Base-by-base conservation (phyloP, 306 rosid genomes). In the Prunus campanulata region DNA sequence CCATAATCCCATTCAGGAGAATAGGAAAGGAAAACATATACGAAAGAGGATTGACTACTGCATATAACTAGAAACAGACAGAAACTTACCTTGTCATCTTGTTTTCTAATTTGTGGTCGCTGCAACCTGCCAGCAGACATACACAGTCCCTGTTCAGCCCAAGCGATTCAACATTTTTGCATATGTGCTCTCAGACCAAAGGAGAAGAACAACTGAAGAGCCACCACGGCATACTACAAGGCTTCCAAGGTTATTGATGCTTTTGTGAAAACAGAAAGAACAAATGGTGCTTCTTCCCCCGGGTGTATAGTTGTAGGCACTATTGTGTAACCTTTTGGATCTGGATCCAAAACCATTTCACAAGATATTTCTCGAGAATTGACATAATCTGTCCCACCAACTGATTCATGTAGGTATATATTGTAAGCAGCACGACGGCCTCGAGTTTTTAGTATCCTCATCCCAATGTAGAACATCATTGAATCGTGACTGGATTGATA, bases 231-330 rank as follows among this genome's bases (percentile, higher is more conserved):
- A 80, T 79, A 49, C 89, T 92, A 92, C 73, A 96, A 81, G 84
- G 90, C 90, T 86, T 96, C 99, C 85, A 96, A 82, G 74, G 91
- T 86, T 78, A 96, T 74, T 32, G 97, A 92, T 75, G 99, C 99
- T 84, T 96, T 96, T 46, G 99, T 96, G 89, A 96, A 96, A 80
- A 96, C 98, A 64, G 97, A 96, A 54, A 96, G 98, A 75, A 96
- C 98, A 77, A 96, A 96, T 14, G 99, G 99, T 48, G 99, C 99
- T 91, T 96, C 99, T 88, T 96, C 98, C 54, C 96, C 97, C 20
- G 99, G 99, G 83, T 96, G 99, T 82, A 92, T 96, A 20, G 99
- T 96, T 49, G 99, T 92, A 72, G 99, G 99, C 77, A 96, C 96
- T 77, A 96, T 96, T 25, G 99, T 96, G 81, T 96, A 96, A 83